These are phyloP conservation scores for Leccinum ochraceum DNA, from an alignment of 768 basidiomycete species.

Conservation along the genomic window DNA sequence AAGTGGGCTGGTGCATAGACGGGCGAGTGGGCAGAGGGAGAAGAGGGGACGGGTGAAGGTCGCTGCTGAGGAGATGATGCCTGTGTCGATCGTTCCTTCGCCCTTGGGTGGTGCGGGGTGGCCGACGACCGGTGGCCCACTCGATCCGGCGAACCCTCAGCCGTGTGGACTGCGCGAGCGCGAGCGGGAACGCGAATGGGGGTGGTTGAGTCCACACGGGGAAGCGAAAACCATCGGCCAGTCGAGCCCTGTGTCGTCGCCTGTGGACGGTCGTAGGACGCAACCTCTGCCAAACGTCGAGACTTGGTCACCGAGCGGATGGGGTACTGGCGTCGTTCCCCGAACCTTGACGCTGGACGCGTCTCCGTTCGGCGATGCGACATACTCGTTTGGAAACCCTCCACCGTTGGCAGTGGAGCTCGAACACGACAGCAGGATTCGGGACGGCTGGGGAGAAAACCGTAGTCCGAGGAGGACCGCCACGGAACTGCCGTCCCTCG, in stretches of 20 bases:
- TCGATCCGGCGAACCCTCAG: slow-evolving; percentile 23
- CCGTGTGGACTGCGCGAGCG: slow-evolving; percentile 13
- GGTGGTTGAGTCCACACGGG: neutral
- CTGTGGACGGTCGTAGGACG: neutral
- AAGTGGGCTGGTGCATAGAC: slow-evolving; percentile 3
- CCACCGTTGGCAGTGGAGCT: neutral
- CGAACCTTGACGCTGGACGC: neutral
- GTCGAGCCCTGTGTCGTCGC: slow-evolving; percentile 4
- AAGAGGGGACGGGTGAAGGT: neutral
- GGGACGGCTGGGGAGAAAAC: neutral
- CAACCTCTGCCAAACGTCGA: neutral
- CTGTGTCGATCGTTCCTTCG: neutral
- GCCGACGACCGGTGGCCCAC: slow-evolving; percentile 30
- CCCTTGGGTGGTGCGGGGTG: slow-evolving; percentile 7
- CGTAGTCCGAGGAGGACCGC: neutral
- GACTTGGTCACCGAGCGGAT: neutral
- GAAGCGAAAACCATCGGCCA: neutral
- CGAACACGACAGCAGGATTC: neutral
- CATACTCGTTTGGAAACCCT: neutral
- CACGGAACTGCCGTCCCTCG: slow-evolving; percentile 17
- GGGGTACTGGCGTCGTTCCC: slow-evolving; percentile 1
- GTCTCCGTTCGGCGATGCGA: slow-evolving; percentile 5
- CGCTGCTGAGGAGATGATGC: neutral
- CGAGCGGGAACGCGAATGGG: slow-evolving; percentile 3
- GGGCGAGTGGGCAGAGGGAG: neutral